Percentiles rank a stretch among this genome's conserved stretches.
These are phyloP conservation scores for Pterulicium gracile DNA, from an alignment of 1,284 basidiomycete species.

Conservation along the genomic window DNA sequence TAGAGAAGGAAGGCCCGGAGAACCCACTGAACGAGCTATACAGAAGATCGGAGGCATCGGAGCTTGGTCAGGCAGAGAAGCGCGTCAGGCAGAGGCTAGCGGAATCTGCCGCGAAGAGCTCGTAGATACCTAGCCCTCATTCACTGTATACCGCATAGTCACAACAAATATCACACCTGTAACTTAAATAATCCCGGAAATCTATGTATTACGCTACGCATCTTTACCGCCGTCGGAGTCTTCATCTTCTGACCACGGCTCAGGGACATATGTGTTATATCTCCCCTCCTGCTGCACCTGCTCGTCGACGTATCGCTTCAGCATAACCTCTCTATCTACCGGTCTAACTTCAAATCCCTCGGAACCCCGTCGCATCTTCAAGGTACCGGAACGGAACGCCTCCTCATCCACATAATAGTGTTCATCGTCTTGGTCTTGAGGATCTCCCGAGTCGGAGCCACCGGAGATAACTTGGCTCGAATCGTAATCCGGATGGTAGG, in stretches of 20 bases:
- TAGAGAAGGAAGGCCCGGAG: slow-evolving; percentile 45
- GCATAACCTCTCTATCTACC: slow-evolving; percentile 47
- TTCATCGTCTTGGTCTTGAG: slow-evolving; percentile 28
- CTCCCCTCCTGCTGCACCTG: slow-evolving; percentile 31
- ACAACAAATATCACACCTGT: no score
- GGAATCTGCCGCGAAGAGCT: slow-evolving; percentile 18
- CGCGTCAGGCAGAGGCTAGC: slow-evolving; percentile 40
- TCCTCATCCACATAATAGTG: slow-evolving; percentile 17
- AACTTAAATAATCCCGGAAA: no score
- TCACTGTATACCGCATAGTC: no score
- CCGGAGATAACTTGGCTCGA: slow-evolving; percentile 17
- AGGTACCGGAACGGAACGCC: slow-evolving; percentile 10
- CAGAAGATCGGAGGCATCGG: slow-evolving; percentile 35
- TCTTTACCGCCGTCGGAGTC: no score
- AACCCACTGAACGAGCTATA: slow-evolving; percentile 51
- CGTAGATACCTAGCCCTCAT: neutral
- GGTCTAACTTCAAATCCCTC: slow-evolving; percentile 69
- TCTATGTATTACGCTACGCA: no score
- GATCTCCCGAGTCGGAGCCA: slow-evolving; percentile 18
- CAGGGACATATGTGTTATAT: slow-evolving; percentile 12
- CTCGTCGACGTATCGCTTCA: slow-evolving; percentile 42
- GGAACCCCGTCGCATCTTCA: slow-evolving; percentile 51
- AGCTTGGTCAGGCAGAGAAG: slow-evolving; percentile 49
- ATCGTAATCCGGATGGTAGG: slow-evolving; percentile 64
- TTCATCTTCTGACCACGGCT: slow-evolving; percentile 3